phyloP scores from a whole-genome alignment of 805 yeast genomes.

The Teunomyces atbi region DNA sequence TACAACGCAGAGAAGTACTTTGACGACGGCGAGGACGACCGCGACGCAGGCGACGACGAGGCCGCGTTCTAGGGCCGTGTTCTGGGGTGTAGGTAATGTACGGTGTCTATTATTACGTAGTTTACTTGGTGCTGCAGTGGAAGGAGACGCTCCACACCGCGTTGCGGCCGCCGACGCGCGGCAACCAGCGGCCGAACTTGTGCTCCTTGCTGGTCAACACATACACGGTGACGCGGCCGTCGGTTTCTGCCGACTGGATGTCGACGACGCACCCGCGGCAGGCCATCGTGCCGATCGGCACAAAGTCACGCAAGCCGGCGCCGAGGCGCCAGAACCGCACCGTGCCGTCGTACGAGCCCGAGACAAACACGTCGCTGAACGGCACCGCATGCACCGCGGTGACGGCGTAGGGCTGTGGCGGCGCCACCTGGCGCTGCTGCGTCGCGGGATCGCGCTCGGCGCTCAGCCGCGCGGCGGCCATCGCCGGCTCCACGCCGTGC shows the following conservation, averaged over 20 bases:
- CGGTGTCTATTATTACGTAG: too few species aligned
- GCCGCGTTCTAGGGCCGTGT: constrained; percentile 54
- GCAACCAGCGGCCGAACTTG: constrained; percentile 83
- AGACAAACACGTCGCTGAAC: constrained; percentile 75
- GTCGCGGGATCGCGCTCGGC: constrained; percentile 56
- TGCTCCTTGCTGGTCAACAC: constrained; percentile 83
- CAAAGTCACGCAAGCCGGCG: constrained; percentile 62
- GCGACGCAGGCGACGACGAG: constrained; percentile 62
- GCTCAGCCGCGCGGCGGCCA: constrained; percentile 40
- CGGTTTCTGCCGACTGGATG: constrained; percentile 56
- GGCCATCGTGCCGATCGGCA: constrained; percentile 51
- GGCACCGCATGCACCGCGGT: constrained; percentile 82
- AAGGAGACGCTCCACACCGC: constrained; percentile 42
- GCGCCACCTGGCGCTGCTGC: constrained; percentile 56
- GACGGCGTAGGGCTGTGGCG: constrained; percentile 78
- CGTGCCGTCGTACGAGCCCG: constrained; percentile 86
- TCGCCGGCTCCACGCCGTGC: constrained; percentile 65
- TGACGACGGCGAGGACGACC: constrained; percentile 69
- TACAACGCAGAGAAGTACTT: constrained; percentile 79
- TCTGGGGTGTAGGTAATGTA: too few species aligned
- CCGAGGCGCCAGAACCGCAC: constrained; percentile 76
- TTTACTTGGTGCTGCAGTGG: too few species aligned
- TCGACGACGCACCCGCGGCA: constrained; percentile 70
- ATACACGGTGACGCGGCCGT: constrained; percentile 48
- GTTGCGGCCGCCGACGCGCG: constrained; percentile 66